Percentiles rank a stretch among this genome's conserved stretches.
phyloP scores from a whole-genome alignment of 148 eudicot species.

The Bassia scoparia region DNA sequence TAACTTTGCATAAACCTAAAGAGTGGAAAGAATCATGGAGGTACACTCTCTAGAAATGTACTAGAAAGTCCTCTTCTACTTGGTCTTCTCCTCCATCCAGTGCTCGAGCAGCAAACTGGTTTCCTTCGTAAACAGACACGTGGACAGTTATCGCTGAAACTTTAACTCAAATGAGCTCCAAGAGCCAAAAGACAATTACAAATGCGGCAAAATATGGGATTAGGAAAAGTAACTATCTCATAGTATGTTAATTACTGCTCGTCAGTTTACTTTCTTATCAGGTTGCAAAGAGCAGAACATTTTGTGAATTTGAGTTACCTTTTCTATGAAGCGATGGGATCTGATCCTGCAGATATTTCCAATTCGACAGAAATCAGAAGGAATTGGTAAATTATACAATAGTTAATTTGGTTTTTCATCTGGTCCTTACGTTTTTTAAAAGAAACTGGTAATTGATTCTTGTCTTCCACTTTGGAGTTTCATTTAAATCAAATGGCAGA shows the following conservation, averaged over 20 bases:
- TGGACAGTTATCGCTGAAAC: neutral
- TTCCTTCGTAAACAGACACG: neutral
- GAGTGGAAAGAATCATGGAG: constrained; percentile 25
- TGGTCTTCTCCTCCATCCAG: constrained; percentile 14
- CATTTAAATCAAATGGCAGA: no score
- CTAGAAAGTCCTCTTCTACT: constrained; percentile 2
- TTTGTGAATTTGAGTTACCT: constrained; percentile 14
- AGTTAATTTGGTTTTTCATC: no score
- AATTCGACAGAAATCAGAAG: neutral
- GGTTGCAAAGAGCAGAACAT: constrained; percentile 27
- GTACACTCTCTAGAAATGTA: constrained; percentile 7
- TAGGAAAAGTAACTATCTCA: constrained; percentile 13
- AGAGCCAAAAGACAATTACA: constrained; percentile 28
- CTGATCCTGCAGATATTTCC: constrained; percentile 21
- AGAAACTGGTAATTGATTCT: no score
- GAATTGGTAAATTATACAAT: neutral
- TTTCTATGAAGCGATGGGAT: constrained; percentile 14
- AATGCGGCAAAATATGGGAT: constrained; percentile 12
- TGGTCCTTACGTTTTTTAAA: no score
- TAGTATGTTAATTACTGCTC: neutral
- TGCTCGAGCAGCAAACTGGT: constrained; percentile 11
- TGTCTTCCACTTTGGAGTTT: no score
- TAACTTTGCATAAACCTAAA: neutral
- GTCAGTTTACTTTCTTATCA: constrained; percentile 16
- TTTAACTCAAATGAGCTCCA: constrained; percentile 23